These are phyloP conservation scores for Microcyclospora pomicola DNA, from an alignment of 2,329 filamentous ascomycete genomes.

Conservation along the genomic window DNA sequence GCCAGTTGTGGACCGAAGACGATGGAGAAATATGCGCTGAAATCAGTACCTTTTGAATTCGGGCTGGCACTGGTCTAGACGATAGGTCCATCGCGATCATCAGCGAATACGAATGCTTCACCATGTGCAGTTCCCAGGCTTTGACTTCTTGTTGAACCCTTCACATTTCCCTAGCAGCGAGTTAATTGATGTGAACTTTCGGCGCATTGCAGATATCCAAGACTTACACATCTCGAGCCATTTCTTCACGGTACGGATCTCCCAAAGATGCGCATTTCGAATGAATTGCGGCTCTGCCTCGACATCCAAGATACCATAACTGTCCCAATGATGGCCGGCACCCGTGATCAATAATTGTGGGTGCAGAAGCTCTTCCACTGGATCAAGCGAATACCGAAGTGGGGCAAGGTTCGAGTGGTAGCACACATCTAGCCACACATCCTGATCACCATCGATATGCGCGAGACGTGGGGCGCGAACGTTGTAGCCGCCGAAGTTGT, in stretches of 20 bases:
- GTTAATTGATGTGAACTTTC: too few species aligned
- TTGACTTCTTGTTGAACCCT: too few species aligned
- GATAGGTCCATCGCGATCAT: too few species aligned
- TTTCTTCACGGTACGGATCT: constrained; percentile 47
- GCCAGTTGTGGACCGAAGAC: constrained; percentile 47
- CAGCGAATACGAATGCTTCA: too few species aligned
- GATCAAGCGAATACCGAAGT: constrained; percentile 5
- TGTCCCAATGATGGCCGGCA: constrained; percentile 33
- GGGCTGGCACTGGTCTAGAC: neutral
- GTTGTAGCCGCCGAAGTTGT: constrained; percentile 35
- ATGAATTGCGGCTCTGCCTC: constrained; percentile 46
- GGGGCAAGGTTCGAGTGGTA: constrained; percentile 35
- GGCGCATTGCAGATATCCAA: too few species aligned
- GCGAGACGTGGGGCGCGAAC: constrained; percentile 35
- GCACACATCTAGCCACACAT: constrained; percentile 40
- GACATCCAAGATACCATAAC: constrained; percentile 36
- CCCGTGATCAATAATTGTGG: constrained; percentile 38
- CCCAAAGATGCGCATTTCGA: constrained; percentile 43
- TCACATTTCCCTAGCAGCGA: too few species aligned
- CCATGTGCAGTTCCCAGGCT: too few species aligned
- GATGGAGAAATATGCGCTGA: constrained; percentile 26
- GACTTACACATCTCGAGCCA: constrained; percentile 49
- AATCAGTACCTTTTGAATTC: constrained; percentile 26
- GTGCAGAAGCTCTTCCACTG: constrained; percentile 23
- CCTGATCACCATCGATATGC: constrained; percentile 38